Conservation (phyloP, 2,329 filamentous ascomycete genomes). For the Tolypocladium pustulatum region DNA sequence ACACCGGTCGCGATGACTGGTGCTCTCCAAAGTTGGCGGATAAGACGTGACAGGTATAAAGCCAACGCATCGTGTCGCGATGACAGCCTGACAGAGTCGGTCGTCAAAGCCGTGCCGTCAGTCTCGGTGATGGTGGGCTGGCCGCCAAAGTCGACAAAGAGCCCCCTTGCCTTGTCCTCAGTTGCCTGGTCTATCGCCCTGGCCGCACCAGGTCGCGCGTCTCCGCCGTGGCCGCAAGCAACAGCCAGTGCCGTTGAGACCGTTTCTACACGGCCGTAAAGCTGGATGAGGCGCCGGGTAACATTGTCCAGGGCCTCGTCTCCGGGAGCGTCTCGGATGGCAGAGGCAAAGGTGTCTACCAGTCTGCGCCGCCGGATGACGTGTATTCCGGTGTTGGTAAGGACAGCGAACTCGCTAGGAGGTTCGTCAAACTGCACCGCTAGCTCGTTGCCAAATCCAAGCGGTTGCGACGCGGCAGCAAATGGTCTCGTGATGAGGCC, state of each 20-base stretch:
- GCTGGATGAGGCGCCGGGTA: slow-evolving; percentile 70
- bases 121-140: slow-evolving; percentile 73
- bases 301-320: slow-evolving; percentile 75
- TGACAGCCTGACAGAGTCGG: slow-evolving; percentile 79
- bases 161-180: slow-evolving; percentile 71
- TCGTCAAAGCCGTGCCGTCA: slow-evolving; percentile 58
- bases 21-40: slow-evolving; percentile 80
- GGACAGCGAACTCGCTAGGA: slow-evolving; percentile 73
- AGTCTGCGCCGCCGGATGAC: slow-evolving; percentile 73
- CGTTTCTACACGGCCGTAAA: slow-evolving; percentile 82
- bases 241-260: slow-evolving; percentile 87
- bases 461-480: slow-evolving; percentile 52
- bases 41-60: slow-evolving; percentile 77
- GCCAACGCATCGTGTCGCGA: slow-evolving; percentile 82
- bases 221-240: slow-evolving; percentile 84
- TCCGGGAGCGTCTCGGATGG: slow-evolving; percentile 62
- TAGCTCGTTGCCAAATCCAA: slow-evolving; percentile 88
- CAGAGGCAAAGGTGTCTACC: slow-evolving; percentile 83
- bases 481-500: slow-evolving; percentile 67
- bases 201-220: slow-evolving; percentile 58
- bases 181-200: slow-evolving; percentile 77
- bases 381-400: slow-evolving; percentile 87
- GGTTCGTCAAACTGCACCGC: slow-evolving; percentile 89
- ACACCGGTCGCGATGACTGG: slow-evolving; percentile 52
- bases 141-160: slow-evolving; percentile 88